These are phyloP conservation scores for Linum tenue DNA, from an alignment of 345 rosid species.

Conservation along the genomic window DNA sequence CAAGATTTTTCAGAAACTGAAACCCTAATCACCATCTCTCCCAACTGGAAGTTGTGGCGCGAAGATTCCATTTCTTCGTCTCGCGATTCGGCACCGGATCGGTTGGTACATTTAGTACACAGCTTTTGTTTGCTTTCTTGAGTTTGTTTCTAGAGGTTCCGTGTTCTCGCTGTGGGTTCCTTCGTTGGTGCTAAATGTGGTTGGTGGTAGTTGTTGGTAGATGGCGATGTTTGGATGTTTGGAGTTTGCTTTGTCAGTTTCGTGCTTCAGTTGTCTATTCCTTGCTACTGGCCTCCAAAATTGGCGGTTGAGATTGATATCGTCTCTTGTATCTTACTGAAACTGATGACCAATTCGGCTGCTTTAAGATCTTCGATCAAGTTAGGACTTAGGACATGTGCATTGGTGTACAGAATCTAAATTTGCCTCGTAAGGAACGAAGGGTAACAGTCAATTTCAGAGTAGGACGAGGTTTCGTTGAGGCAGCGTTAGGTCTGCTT, in stretches of 20 bases:
- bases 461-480: no score
- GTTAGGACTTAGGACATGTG: no score
- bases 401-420: no score
- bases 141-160: not conserved
- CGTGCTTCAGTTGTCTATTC: not conserved
- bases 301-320: no score
- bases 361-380: no score
- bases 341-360: no score
- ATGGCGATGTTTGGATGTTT: not conserved
- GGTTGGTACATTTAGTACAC: constrained; percentile 19
- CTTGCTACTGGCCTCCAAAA: no score
- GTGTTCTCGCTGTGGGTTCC: not conserved
- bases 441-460: no score
- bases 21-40: not conserved
- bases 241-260: not conserved
- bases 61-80: constrained; percentile 11
- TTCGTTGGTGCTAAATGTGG: not conserved
- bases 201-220: not conserved
- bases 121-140: not conserved
- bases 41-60: not conserved
- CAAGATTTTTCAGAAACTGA: not conserved
- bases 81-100: constrained; percentile 23
- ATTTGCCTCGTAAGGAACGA: no score
- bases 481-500: not conserved
- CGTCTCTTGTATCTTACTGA: no score